Evolutionary conservation across 257 asterid species (phyloP), one percentile per base, ranked within the genome.

Genomic region (Lycium ferocissimum): DNA sequence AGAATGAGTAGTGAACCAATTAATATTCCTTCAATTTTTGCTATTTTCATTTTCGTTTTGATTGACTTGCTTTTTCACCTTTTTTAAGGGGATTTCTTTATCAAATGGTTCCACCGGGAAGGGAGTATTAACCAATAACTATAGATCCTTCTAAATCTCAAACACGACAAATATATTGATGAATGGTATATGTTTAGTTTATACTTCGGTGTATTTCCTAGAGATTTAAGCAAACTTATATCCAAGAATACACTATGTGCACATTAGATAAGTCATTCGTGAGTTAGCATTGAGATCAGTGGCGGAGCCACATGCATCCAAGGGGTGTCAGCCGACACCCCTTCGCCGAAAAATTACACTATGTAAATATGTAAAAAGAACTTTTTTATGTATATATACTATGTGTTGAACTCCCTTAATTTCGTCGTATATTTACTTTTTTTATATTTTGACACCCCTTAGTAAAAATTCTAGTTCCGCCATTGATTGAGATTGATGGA

Each of bases 221-320:
- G 63, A 51, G 33, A 72, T 43, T n/a, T n/a, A 9, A 43, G 37
- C 37, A 72, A n/a, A 43, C 4, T 51, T 22, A 76, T 51, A n/a
- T 33, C 82, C 65, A 76, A 76, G 63, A 26, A 76, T 76, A 76
- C 26, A 15, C 13, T 76, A 53, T 53, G 47, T 7, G 82, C 62
- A 33, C 0, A 9, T 51, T 76, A 76, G 26, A 53, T 33, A 76
- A 78, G 33, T 53, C 26, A 26, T 78, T 53, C 11, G 15, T 53
- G 82, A 78, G 80, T 72, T 53, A 14, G 65, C 62, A 54, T 53
- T 7, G 9, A 78, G 82, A 53, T 53, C n/a, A n/a, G n/a, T n/a
- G n/a, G n/a, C n/a, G n/a, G n/a, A n/a, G n/a, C n/a, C n/a, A n/a
- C n/a, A n/a, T n/a, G n/a, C n/a, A n/a, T n/a, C n/a, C n/a, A n/a